A percentile compares a stretch with the other conserved stretches of the same genome.
These are phyloP conservation scores for Solanum hybrid DNA, from an alignment of 305 asterid species.

Conservation along the genomic window DNA sequence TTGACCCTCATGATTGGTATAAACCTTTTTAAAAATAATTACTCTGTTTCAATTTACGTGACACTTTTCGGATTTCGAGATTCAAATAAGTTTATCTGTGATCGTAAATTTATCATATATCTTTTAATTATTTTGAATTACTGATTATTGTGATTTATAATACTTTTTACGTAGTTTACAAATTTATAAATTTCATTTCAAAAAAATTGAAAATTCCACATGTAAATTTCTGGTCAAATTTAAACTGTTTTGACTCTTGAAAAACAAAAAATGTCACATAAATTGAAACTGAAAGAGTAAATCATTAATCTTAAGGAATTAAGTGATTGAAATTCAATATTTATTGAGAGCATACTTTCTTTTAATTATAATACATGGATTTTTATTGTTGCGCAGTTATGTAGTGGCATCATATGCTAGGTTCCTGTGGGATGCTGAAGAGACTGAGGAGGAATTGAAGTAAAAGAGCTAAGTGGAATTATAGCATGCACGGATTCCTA, in stretches of 20 bases:
- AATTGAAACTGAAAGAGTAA: background rate
- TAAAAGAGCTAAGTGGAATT: conserved; percentile 20
- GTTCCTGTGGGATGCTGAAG: conserved; percentile 53
- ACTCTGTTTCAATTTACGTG: no score
- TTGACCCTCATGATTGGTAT: conserved; percentile 73
- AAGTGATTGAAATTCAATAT: background rate
- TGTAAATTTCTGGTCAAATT: no score
- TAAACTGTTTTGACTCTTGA: no score
- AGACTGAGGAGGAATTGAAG: conserved; percentile 30
- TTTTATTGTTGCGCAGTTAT: conserved; percentile 27
- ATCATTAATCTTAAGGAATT: background rate
- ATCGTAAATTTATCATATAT: no score
- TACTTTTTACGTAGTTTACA: no score
- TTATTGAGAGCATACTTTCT: background rate
- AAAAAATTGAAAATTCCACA: no score
- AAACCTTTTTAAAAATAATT: background rate
- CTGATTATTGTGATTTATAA: no score
- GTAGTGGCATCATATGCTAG: conserved; percentile 77
- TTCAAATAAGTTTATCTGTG: no score
- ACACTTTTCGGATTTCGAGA: fast-evolving
- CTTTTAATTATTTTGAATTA: no score
- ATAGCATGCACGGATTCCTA: no score
- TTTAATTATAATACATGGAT: background rate
- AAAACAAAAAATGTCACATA: no score
- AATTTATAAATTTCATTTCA: no score